Percentiles rank a stretch among this genome's conserved stretches.
These are phyloP conservation scores for Clitoria ternatea DNA, from an alignment of 306 rosid species.

Conservation along the genomic window DNA sequence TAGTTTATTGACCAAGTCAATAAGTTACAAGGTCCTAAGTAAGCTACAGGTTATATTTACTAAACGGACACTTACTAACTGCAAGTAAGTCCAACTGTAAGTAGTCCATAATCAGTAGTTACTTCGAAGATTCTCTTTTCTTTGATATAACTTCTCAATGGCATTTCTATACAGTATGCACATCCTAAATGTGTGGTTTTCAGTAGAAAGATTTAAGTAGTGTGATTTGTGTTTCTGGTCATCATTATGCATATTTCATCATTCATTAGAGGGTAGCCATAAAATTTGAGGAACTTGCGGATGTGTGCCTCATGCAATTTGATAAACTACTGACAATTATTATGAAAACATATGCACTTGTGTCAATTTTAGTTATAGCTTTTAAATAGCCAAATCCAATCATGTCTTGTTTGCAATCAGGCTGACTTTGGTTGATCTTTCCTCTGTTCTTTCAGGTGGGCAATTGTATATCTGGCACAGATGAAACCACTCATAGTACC, in stretches of 20 bases:
- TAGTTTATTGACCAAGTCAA: too few relatives aligned
- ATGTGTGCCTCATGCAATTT: too few relatives aligned
- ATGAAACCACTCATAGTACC: constrained; percentile 99
- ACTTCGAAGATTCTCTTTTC: constrained; percentile 2
- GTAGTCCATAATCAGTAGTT: background rate
- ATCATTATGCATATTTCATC: background rate
- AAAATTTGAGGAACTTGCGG: background rate
- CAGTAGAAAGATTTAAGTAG: background rate
- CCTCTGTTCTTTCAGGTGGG: constrained; percentile 69
- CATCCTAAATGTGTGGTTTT: background rate
- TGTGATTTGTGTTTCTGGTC: background rate
- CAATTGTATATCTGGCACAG: constrained; percentile 93
- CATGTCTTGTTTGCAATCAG: background rate
- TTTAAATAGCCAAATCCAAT: background rate
- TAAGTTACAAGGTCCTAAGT: too few relatives aligned
- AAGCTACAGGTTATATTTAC: too few relatives aligned
- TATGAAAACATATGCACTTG: too few relatives aligned
- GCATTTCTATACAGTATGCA: background rate
- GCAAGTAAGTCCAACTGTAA: background rate
- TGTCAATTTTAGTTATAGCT: background rate
- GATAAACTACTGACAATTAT: too few relatives aligned
- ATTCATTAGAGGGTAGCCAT: background rate
- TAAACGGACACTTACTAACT: too few relatives aligned
- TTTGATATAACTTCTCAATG: background rate
- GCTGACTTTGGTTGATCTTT: constrained; percentile 7